Percentiles rank a stretch among this genome's conserved stretches.
phyloP scores from a whole-genome alignment of 352 stramenopile genomes.

The Halophytophthora batemanensis region DNA sequence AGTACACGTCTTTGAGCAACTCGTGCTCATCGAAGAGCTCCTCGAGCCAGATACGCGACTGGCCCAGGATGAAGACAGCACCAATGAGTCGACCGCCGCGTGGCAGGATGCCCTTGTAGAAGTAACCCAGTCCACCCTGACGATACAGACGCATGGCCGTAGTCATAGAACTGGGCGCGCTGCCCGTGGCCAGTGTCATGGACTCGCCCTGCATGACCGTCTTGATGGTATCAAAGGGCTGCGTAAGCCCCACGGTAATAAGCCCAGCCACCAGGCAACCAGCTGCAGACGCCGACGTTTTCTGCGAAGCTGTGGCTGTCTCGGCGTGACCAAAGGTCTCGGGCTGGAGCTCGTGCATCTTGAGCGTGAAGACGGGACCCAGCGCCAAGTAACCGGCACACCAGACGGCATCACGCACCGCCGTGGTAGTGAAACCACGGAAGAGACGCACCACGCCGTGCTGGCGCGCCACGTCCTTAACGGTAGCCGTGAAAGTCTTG shows the following conservation, averaged over 20 bases:
- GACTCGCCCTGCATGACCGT: constrained; percentile 84
- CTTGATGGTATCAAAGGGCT: constrained; percentile 84
- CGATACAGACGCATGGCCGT: constrained; percentile 44
- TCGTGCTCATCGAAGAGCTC: constrained; percentile 64
- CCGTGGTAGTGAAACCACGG: constrained; percentile 56
- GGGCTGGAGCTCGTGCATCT: constrained; percentile 55
- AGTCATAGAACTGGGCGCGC: constrained; percentile 37
- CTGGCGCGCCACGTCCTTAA: constrained; percentile 48
- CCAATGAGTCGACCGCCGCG: constrained; percentile 78
- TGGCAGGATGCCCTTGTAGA: constrained; percentile 73
- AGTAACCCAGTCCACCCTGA: constrained; percentile 43
- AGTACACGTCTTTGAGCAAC: constrained; percentile 36
- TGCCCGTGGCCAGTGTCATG: constrained; percentile 35
- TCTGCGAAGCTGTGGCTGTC: constrained; percentile 55
- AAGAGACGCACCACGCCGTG: constrained; percentile 53
- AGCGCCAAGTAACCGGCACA: constrained; percentile 78
- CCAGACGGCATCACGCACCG: constrained; percentile 67
- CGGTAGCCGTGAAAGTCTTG: constrained; percentile 57
- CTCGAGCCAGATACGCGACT: constrained; percentile 68
- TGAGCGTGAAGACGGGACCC: constrained; percentile 60
- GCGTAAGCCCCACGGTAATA: constrained; percentile 69
- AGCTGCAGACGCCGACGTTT: constrained; percentile 51
- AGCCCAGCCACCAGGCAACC: constrained; percentile 73
- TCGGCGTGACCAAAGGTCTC: constrained; percentile 50
- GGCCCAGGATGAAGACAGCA: constrained; percentile 80